Evolutionary conservation across 495 filamentous ascomycete genomes (phyloP).

Genomic region (Penicillium chermesinum): DNA sequence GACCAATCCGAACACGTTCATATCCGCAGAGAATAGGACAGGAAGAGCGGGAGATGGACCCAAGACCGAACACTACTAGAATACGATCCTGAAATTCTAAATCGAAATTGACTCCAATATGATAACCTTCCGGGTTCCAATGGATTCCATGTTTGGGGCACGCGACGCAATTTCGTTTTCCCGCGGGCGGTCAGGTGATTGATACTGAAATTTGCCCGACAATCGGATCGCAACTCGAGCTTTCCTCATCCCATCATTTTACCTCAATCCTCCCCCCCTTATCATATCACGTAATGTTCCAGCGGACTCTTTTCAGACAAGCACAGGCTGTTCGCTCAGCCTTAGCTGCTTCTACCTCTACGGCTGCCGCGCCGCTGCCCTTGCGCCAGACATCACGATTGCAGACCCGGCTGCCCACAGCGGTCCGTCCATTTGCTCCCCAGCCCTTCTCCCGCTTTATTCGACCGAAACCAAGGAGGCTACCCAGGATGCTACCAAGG

Average conservation of each 20-base stretch:
- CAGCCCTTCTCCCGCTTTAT: conserved; percentile 31
- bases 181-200: conserved; percentile 24
- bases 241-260: conserved; percentile 4
- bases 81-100: not conserved
- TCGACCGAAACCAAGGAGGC: conserved; percentile 37
- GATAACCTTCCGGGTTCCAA: not conserved
- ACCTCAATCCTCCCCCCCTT: conserved; percentile 4
- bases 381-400: conserved; percentile 37
- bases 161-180: conserved; percentile 18
- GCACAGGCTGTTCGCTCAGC: conserved; percentile 37
- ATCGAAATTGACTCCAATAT: not conserved
- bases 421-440: conserved; percentile 26
- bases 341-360: conserved; percentile 27
- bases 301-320: conserved; percentile 42
- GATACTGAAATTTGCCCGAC: conserved; percentile 23
- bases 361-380: conserved; percentile 28
- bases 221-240: conserved; percentile 7
- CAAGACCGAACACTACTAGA: too few relatives aligned
- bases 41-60: too few relatives aligned
- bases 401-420: conserved; percentile 29
- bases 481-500: conserved; percentile 27
- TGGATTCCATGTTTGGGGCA: conserved; percentile 9
- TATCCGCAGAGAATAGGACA: too few relatives aligned
- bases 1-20: too few relatives aligned
- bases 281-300: conserved; percentile 36